Evolutionary conservation across 2,329 filamentous ascomycete genomes (phyloP).

Genomic region (Orbilia brochopaga): DNA sequence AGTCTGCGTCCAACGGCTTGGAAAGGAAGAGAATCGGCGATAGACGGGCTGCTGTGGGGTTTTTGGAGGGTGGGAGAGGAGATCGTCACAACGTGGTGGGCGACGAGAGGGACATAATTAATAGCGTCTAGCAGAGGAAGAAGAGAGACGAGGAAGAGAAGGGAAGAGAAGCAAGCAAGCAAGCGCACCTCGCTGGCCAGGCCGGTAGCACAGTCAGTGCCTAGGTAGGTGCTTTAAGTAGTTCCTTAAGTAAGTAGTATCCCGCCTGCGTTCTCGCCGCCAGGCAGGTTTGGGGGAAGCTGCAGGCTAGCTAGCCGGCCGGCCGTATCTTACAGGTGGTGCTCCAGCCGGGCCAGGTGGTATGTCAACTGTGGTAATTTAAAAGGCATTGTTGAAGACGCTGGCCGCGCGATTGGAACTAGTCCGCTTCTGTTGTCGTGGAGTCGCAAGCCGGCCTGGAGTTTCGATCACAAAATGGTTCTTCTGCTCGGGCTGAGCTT

Average conservation of each 20-base stretch:
- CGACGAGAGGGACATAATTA: conserved; percentile 48
- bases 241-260: neutral
- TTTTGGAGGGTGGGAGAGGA: conserved; percentile 47
- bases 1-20: conserved; percentile 28
- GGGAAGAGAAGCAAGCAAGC: no score
- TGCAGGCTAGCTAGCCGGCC: conserved; percentile 16
- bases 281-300: conserved; percentile 44
- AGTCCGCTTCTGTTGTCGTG: conserved; percentile 41
- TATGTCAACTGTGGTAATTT: conserved; percentile 37
- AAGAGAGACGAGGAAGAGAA: neutral
- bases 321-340: conserved; percentile 50
- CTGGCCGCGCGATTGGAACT: conserved; percentile 14
- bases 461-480: conserved; percentile 30
- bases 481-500: conserved; percentile 14
- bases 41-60: conserved; percentile 42
- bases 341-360: conserved; percentile 42
- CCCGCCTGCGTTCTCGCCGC: conserved; percentile 30
- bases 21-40: conserved; percentile 33
- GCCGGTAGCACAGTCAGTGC: neutral
- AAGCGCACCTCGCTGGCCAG: no score
- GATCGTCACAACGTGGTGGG: conserved; percentile 49
- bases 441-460: conserved; percentile 23
- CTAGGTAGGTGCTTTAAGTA: neutral
- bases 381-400: conserved; percentile 43
- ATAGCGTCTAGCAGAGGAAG: neutral